Evolutionary conservation across 83 land plant genomes (phyloP).

Genomic region (Picea mariana): DNA sequence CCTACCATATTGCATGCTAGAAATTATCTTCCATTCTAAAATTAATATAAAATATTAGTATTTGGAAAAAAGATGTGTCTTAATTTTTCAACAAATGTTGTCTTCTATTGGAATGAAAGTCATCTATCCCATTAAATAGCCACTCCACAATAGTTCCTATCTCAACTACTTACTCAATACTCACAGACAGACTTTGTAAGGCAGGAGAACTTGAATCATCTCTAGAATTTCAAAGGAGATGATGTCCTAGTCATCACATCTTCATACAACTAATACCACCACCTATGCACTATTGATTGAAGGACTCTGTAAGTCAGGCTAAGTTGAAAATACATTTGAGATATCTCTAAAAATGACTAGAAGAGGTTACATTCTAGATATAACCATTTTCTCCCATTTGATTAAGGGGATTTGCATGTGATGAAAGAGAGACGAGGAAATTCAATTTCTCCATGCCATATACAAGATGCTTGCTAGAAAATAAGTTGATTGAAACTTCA

Average conservation of each 20-base stretch:
- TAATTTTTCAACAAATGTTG: no score
- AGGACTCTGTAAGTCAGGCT: constrained; percentile 42
- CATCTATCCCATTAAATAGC: no score
- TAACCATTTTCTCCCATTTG: constrained; percentile 33
- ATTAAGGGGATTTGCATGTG: constrained; percentile 46
- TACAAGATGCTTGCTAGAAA: constrained; percentile 15
- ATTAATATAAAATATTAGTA: no score
- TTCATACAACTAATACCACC: constrained; percentile 11
- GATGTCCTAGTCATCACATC: background rate
- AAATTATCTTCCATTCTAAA: no score
- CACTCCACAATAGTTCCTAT: constrained; percentile 27
- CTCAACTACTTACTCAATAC: constrained; percentile 39
- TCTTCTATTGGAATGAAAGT: no score
- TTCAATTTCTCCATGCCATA: constrained; percentile 48
- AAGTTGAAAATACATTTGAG: constrained; percentile 56
- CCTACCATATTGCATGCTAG: no score
- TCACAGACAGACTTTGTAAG: constrained; percentile 55
- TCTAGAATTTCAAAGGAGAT: constrained; percentile 53
- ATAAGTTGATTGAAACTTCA: no score
- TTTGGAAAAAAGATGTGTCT: no score
- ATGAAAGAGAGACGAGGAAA: constrained; percentile 58
- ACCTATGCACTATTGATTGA: constrained; percentile 40
- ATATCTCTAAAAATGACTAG: constrained; percentile 43
- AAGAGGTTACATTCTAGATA: constrained; percentile 38
- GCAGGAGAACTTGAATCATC: constrained; percentile 59